phyloP scores from a whole-genome alignment of 257 asterid species.

The Nicotiana sylvestris region DNA sequence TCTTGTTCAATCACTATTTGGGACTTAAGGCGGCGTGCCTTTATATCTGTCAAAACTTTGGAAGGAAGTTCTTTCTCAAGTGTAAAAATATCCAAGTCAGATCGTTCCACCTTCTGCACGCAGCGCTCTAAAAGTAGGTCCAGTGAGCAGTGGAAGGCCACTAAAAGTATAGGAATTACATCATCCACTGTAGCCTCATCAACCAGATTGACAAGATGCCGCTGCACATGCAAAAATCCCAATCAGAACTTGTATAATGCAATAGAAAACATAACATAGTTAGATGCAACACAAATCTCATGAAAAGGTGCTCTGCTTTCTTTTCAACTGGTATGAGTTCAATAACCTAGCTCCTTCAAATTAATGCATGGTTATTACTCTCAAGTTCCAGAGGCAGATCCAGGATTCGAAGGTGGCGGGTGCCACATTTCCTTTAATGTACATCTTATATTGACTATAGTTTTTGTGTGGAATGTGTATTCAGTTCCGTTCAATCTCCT shows the following conservation, averaged over 20 bases:
- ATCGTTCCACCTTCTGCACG: constrained; percentile 47
- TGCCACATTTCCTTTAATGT: too few species aligned
- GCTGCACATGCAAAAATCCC: constrained; percentile 32
- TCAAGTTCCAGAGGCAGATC: too few species aligned
- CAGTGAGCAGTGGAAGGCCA: constrained; percentile 51
- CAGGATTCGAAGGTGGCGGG: too few species aligned
- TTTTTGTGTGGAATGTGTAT: too few species aligned
- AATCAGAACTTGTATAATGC: too few species aligned
- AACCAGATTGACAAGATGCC: constrained; percentile 59
- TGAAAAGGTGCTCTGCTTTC: not conserved
- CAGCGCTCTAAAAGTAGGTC: constrained; percentile 47
- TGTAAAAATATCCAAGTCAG: constrained; percentile 49
- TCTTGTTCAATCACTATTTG: constrained; percentile 37
- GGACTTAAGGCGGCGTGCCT: constrained; percentile 33
- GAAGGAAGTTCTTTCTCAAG: constrained; percentile 77
- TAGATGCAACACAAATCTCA: not conserved
- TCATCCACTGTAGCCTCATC: constrained; percentile 73
- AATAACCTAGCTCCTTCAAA: too few species aligned
- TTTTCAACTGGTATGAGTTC: not conserved
- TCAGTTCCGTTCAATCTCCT: too few species aligned
- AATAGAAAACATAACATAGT: not conserved
- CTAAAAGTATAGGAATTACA: constrained; percentile 63
- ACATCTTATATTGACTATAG: too few species aligned
- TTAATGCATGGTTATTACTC: too few species aligned
- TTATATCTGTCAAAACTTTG: constrained; percentile 36